Evolutionary conservation across 371 early-diverging fungal species (phyloP), one percentile per base, ranked within the genome.

Genomic region (Mortierella sp.): DNA sequence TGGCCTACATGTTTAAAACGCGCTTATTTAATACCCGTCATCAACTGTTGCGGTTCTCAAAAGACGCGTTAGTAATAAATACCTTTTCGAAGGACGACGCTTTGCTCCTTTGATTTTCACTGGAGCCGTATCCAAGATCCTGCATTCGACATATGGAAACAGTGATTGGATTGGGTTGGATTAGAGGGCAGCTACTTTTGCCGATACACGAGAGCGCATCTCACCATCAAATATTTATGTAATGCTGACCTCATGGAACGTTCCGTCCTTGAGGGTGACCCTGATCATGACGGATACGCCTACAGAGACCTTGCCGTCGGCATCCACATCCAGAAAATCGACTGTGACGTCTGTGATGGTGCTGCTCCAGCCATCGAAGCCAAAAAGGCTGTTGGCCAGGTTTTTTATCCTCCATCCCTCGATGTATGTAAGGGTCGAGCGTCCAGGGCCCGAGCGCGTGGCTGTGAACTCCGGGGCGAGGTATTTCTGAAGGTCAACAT

Each of bases 361-460:
- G 26, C 93, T 89, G 23, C 92, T 89, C 99, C 99, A 99, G 3
- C 99, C 99, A 75, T 99, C 88, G 78, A 96, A 99, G 0, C 99
- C 99, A 87, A 99, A 99, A 19, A 99, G 84, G 50, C 95, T 91
- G 80, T 99, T 99, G 42, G 99, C 99, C 28, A 99, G 64, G 53
- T 90, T 87, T 53, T 99, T 94, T 21, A 90, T 90, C 27, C 89
- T 88, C 88, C 93, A 91, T 6, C 99, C 99, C 79, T 98, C 98
- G 43, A 99, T 80, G 68, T 99, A 99, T 3, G 87, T 84, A 49
- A 96, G 73, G 1, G 64, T 56, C 3, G 64, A 24, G 23, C 83
- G 76, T 19, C 86, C 87, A 30, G 84, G 84, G 1, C 88, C 90
- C n/a, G 70, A 24, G 2, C 90, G 82, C 1, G 75, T 80, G 46